These are phyloP conservation scores for Trichosporon sp. DNA, from an alignment of 1,284 basidiomycete species.

Conservation along the genomic window DNA sequence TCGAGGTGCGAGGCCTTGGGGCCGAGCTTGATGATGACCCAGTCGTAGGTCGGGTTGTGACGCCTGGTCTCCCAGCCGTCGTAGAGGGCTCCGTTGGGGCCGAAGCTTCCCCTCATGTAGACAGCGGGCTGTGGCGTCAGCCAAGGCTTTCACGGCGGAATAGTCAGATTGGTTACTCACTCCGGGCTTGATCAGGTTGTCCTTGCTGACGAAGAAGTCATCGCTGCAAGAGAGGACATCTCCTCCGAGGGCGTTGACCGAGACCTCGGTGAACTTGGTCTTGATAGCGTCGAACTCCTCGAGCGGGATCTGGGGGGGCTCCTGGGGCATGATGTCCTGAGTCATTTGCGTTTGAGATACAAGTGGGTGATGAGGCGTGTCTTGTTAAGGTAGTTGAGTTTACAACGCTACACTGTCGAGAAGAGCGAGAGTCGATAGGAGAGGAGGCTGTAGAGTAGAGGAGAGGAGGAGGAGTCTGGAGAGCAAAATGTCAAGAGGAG, in stretches of 20 bases:
- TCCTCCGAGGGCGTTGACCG: slow-evolving; percentile 78
- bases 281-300: slow-evolving; percentile 59
- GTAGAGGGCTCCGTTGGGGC: slow-evolving; percentile 88
- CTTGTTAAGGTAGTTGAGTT: not conserved
- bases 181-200: slow-evolving; percentile 73
- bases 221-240: slow-evolving; percentile 73
- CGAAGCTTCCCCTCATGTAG: slow-evolving; percentile 86
- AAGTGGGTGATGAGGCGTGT: not conserved
- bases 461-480: not conserved
- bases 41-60: slow-evolving; percentile 79
- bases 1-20: slow-evolving; percentile 61
- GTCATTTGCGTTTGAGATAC: slow-evolving; percentile 5
- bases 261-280: slow-evolving; percentile 67
- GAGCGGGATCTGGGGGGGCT: slow-evolving; percentile 43
- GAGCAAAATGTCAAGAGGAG: not conserved
- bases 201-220: slow-evolving; percentile 90
- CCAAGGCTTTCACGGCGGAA: not conserved
- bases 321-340: not conserved
- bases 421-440: not conserved
- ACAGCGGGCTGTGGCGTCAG: slow-evolving; percentile 54
- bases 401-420: not conserved
- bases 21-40: slow-evolving; percentile 88
- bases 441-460: too few relatives aligned
- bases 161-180: slow-evolving; percentile 52
- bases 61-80: slow-evolving; percentile 91